These are phyloP conservation scores for Sideroxylon spinosum DNA, from an alignment of 179 eudicot genomes.

Conservation along the genomic window DNA sequence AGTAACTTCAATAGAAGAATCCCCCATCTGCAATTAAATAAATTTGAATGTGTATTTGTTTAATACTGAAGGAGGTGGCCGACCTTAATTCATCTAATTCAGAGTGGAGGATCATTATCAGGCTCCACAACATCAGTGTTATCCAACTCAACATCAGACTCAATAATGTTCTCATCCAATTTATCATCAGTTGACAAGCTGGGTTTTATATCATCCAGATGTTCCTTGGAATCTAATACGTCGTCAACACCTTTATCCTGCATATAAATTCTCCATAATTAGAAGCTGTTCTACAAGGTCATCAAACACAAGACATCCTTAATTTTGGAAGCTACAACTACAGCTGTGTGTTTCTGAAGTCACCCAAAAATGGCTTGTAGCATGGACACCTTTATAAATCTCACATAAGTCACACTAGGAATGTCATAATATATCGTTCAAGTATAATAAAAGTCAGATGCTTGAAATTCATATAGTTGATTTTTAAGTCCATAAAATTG, in stretches of 20 bases:
- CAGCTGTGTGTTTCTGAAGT: not conserved
- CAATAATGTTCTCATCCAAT: constrained; percentile 54
- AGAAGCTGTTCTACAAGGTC: not conserved
- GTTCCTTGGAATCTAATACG: constrained; percentile 6
- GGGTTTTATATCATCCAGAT: constrained; percentile 9
- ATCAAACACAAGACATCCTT: not conserved
- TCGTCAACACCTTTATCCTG: constrained; percentile 21
- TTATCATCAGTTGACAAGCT: constrained; percentile 11
- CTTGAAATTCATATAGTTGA: too few relatives aligned
- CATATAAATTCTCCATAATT: not conserved
- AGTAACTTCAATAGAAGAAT: constrained; percentile 63
- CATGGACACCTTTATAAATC: too few relatives aligned
- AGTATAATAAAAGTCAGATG: too few relatives aligned
- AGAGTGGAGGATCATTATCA: constrained; percentile 70
- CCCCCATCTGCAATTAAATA: constrained; percentile 64
- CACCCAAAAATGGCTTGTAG: too few relatives aligned
- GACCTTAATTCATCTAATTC: not conserved
- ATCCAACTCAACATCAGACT: constrained; percentile 85
- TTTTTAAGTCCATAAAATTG: too few relatives aligned
- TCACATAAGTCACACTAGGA: too few relatives aligned
- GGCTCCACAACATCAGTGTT: constrained; percentile 64
- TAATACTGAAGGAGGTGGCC: not conserved
- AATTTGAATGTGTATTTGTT: not conserved
- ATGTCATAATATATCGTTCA: too few relatives aligned
- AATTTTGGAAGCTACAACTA: not conserved